Conservation (phyloP, 164 flowering plant genomes). For the Magnolia sinica region DNA sequence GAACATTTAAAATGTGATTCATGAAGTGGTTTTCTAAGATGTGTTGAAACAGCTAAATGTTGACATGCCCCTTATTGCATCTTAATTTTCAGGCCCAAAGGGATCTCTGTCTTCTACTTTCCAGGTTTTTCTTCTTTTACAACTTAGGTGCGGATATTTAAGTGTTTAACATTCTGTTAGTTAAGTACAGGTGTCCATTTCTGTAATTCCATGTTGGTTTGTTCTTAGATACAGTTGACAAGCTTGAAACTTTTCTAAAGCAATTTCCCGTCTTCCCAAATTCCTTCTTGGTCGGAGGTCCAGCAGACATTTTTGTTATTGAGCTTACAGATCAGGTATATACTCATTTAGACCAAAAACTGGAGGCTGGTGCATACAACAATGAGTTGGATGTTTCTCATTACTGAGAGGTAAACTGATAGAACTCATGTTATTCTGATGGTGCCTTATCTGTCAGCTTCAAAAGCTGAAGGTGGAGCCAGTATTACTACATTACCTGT, state of each 20-base stretch:
- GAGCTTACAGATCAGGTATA: constrained; percentile 89
- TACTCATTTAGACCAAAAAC: background rate
- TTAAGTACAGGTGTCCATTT: background rate
- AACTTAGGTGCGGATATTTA: constrained; percentile 54
- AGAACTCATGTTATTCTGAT: background rate
- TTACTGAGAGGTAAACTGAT: background rate
- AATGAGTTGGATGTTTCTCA: background rate
- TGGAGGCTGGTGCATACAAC: background rate
- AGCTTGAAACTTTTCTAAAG: constrained; percentile 66
- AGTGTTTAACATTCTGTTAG: constrained; percentile 1
- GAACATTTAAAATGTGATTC: background rate
- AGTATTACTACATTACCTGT: constrained; percentile 83
- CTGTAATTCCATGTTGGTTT: background rate
- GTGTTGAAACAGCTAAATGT: background rate
- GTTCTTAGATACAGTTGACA: constrained; percentile 57
- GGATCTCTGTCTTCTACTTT: constrained; percentile 80
- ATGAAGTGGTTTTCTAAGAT: background rate
- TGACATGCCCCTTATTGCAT: background rate
- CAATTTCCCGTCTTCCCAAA: constrained; percentile 79
- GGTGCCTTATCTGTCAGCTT: constrained; percentile 47
- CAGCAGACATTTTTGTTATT: constrained; percentile 79
- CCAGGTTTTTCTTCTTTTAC: constrained; percentile 84
- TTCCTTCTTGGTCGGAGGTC: constrained; percentile 83
- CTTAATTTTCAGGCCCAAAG: constrained; percentile 60
- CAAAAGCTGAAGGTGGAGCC: constrained; percentile 96